Conservation (phyloP, 208 protist genomes). For the Leishmania gerbilli region DNA sequence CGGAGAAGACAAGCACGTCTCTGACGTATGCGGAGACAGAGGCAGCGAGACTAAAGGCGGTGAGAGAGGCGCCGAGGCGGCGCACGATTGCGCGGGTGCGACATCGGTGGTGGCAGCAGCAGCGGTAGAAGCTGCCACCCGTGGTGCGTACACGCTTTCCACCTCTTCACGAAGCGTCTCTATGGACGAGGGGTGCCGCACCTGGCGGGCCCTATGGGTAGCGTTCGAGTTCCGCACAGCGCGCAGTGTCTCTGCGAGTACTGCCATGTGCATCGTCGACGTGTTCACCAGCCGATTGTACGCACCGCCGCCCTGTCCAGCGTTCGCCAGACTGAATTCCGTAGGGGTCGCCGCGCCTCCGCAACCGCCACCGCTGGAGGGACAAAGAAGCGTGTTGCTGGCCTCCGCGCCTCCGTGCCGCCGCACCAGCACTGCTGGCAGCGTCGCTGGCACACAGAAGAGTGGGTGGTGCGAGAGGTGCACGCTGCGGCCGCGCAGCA, state of each 20-base stretch:
- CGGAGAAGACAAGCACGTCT: neutral
- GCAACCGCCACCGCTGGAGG: neutral
- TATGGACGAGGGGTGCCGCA: neutral
- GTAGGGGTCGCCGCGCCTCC: neutral
- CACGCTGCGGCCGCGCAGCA: conserved; percentile 23
- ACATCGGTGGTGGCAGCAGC: neutral
- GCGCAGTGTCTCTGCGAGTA: conserved; percentile 29
- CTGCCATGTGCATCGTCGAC: conserved; percentile 30
- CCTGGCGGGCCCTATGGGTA: neutral
- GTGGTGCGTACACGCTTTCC: conserved; percentile 28
- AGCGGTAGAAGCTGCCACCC: neutral
- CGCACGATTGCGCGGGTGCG: neutral
- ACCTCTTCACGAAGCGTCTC: conserved; percentile 14
- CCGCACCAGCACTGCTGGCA: conserved; percentile 2
- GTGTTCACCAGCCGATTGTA: conserved; percentile 34
- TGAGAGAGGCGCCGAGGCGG: neutral
- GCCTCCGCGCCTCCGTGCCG: neutral
- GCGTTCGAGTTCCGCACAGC: conserved; percentile 11
- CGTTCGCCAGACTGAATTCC: conserved; percentile 19
- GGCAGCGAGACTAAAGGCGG: neutral
- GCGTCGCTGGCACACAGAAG: conserved; percentile 9
- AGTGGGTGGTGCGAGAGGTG: conserved; percentile 25
- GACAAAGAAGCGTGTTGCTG: neutral
- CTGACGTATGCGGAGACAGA: neutral
- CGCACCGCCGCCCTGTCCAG: conserved; percentile 15